A percentile compares a stretch with the other conserved stretches of the same genome.
Evolutionary conservation across 2,329 filamentous ascomycete species (phyloP).

Genomic region (Fusarium cyanostomum): DNA sequence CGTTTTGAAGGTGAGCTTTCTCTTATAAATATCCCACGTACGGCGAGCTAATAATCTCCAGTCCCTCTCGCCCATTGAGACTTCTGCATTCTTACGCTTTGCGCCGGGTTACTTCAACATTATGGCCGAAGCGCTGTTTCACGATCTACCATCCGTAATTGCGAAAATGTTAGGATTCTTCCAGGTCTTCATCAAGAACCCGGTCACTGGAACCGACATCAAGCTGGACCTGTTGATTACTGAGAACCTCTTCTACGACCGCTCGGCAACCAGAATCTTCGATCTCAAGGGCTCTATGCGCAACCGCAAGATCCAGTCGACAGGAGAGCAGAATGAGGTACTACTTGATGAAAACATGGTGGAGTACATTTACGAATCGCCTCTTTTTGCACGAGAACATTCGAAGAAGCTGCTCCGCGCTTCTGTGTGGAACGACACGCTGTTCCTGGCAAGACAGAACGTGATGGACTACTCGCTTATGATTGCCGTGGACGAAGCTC

Average conservation of each 20-base stretch:
- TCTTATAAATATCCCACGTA: background rate
- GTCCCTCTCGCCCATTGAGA: conserved; percentile 89
- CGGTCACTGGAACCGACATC: conserved; percentile 88
- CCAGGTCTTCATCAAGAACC: conserved; percentile 96
- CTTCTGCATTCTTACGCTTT: conserved; percentile 92
- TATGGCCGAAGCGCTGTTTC: conserved; percentile 95
- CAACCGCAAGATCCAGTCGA: conserved; percentile 96
- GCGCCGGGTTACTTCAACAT: conserved; percentile 97
- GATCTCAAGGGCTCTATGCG: conserved; percentile 99
- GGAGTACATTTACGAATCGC: conserved; percentile 98
- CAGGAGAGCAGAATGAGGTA: conserved; percentile 95
- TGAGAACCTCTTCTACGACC: conserved; percentile 98
- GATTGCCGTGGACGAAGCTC: conserved; percentile 93
- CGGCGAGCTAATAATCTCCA: conserved; percentile 53
- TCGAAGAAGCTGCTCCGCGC: conserved; percentile 92
- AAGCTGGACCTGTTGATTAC: conserved; percentile 95
- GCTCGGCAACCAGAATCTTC: conserved; percentile 87
- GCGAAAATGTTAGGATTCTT: conserved; percentile 99
- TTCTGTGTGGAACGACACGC: conserved; percentile 96
- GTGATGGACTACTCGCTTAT: conserved; percentile 99
- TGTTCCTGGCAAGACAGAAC: conserved; percentile 93
- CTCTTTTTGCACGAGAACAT: conserved; percentile 93
- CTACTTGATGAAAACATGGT: conserved; percentile 98
- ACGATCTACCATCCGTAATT: conserved; percentile 93
- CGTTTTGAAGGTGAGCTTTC: conserved; percentile 73